Evolutionary conservation across 2,329 filamentous ascomycete genomes (phyloP).

Genomic region (Aspergillus luchuensis): DNA sequence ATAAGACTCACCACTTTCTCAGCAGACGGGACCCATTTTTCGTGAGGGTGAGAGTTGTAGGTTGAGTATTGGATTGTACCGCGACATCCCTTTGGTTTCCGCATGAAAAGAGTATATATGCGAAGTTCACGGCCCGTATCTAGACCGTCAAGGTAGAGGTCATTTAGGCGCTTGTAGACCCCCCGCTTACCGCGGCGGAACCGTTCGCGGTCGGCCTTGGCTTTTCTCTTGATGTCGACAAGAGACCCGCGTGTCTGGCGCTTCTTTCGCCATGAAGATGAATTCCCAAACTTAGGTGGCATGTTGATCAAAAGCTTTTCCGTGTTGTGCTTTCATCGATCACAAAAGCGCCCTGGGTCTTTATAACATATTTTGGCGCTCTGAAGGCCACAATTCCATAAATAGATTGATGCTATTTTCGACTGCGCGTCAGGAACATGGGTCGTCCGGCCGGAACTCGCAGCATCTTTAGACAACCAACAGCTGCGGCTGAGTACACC

Average conservation of each 20-base stretch:
- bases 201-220: conserved; percentile 14
- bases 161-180: conserved; percentile 10
- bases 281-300: neutral
- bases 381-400: neutral
- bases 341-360: neutral
- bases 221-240: conserved; percentile 3
- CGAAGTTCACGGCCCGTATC: conserved; percentile 10
- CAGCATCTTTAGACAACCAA: too few relatives aligned
- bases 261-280: conserved; percentile 6
- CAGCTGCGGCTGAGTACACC: too few relatives aligned
- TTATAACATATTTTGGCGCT: neutral
- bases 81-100: conserved; percentile 1
- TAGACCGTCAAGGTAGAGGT: conserved; percentile 10
- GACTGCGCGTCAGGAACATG: neutral
- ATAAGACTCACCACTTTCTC: conserved; percentile 10
- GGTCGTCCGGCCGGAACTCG: too few relatives aligned
- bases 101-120: conserved; percentile 9
- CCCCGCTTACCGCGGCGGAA: conserved; percentile 7
- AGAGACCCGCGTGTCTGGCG: conserved; percentile 1
- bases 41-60: conserved; percentile 13
- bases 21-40: conserved; percentile 6
- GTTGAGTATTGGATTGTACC: conserved; percentile 8
- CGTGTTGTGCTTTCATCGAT: too few relatives aligned
- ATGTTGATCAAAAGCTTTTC: too few relatives aligned
- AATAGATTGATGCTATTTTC: conserved; percentile 2